Base-by-base conservation (phyloP, 805 yeast genomes). In the Pichia occidentalis region DNA sequence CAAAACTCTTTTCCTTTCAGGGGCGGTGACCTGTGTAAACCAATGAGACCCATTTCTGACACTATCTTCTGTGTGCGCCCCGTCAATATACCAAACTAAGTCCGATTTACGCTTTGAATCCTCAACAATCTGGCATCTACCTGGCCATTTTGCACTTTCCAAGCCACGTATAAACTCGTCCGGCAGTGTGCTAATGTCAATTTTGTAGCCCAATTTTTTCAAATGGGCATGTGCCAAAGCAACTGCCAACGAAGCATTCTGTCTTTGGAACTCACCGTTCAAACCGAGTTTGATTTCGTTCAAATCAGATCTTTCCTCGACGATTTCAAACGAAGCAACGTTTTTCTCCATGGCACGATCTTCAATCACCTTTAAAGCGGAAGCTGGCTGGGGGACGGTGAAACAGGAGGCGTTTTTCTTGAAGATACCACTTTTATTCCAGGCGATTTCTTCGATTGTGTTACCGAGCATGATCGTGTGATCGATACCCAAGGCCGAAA, bases 381-480 rank as follows among this genome's bases (percentile, higher is more conserved):
- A 67, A 22, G 64, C 67, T 1, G 75, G 70, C 38, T 72, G 73
- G 11, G 67, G 61, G 1, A 83, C 85, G 2, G 82, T 69, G 44
- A 77, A 73, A 1, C 95, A 95, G 3, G 77, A 75, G 1, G 75
- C 65, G 4, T 70, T 75, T 3, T 57, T 43, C 53, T 92, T 92
- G 64, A 81, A 85, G 32, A 92, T 94, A 0, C 98, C 99, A 16
- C 88, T 81, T 60, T 92, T 92, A 61, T 92, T 90, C 95, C 96
- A 86, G 3, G 97, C 90, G 49, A 92, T 92, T 41, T 85, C 82
- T 45, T 77, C 85, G 27, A 92, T 70, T 0, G 97, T 88, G 46
- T 77, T 67, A 7, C 99, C 99, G 37, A 92, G 66, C 71, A 86
- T 78, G 38, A 75, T 67, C 1, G 87, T 81, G 59, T 92, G 99